Evolutionary conservation across 2,329 filamentous ascomycete species (phyloP), one percentile per base, ranked within the genome.

Genomic region (Trichoderma harzianum): DNA sequence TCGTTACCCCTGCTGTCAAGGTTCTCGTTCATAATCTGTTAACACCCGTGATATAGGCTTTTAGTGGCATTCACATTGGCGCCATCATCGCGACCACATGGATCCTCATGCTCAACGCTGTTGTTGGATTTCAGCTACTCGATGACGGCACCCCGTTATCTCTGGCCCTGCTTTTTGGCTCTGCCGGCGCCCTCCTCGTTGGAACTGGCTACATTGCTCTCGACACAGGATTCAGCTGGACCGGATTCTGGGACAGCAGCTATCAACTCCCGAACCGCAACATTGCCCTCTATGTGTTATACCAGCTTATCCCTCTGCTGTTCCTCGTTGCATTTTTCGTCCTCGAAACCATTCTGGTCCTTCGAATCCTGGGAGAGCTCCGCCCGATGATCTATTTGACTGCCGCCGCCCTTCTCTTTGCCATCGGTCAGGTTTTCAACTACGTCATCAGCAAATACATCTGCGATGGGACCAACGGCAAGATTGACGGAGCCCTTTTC

Each of bases 171-270:
- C 90, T 97, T 68, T 74, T 91, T 65, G 84, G 84, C 55, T 98
- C 95, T 16, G 91, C 92, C 0, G 82, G 86, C 12, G 84, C 89
- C 16, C 84, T 98, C 69, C 93, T 98, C 78, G 85, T 98, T 74
- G 96, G 96, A 71, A 97, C 95, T 1, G 95, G 95, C 39, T 99
- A 98, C 81, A 97, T 99, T 78, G 93, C 94, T 14, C 91, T 99
- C 74, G 96, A 99, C 80, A 98, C 95, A 0, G 95, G 92, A 18
- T 95, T 94, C 80, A 84, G 86, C 75, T 98, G 93, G 90, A 97
- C 95, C 0, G 88, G 88, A 60, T 91, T 91, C 79, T 99, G 94
- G 85, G 82, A 92, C 73, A 82, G 83, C 36, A 92, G 90, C 73
- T 83, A 86, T 28, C 77, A 82, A 0, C 79, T 85, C 2, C 88